A percentile compares a stretch with the other conserved stretches of the same genome.
Conservation (phyloP, 495 filamentous ascomycete genomes). For the Lepidopterella palustris region DNA sequence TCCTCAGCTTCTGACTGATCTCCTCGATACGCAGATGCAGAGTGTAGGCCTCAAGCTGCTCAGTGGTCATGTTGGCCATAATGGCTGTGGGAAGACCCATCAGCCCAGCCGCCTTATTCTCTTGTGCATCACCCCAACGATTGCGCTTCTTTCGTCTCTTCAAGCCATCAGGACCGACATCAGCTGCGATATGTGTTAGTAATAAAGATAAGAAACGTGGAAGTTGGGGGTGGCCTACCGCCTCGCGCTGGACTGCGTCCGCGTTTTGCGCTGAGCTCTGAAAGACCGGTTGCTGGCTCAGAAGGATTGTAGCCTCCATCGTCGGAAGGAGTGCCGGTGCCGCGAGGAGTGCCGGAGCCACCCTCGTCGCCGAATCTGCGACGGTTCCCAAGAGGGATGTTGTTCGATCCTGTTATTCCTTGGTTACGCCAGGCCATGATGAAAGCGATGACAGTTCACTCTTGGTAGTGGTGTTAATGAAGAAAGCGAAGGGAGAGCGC, state of each 20-base stretch:
- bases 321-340: conserved; percentile 37
- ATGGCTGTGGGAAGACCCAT: conserved; percentile 97
- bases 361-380: conserved; percentile 77
- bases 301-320: conserved; percentile 56
- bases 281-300: conserved; percentile 42
- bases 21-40: conserved; percentile 94
- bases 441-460: conserved; percentile 1
- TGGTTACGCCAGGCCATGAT: conserved; percentile 88
- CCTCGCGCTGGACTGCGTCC: conserved; percentile 65
- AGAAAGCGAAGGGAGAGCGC: background rate
- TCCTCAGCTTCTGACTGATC: conserved; percentile 96
- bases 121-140: conserved; percentile 90
- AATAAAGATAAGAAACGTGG: background rate
- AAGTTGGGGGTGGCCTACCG: conserved; percentile 38
- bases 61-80: conserved; percentile 91
- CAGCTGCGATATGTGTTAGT: conserved; percentile 33
- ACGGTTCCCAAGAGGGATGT: conserved; percentile 83
- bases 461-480: conserved; percentile 3
- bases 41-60: conserved; percentile 95
- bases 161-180: conserved; percentile 54
- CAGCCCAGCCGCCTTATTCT: conserved; percentile 95
- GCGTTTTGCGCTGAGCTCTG: conserved; percentile 54
- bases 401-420: conserved; percentile 97
- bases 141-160: conserved; percentile 93
- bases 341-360: too few relatives aligned